Base-by-base conservation (phyloP, 768 basidiomycete genomes). In the Mycena chlorophos region DNA sequence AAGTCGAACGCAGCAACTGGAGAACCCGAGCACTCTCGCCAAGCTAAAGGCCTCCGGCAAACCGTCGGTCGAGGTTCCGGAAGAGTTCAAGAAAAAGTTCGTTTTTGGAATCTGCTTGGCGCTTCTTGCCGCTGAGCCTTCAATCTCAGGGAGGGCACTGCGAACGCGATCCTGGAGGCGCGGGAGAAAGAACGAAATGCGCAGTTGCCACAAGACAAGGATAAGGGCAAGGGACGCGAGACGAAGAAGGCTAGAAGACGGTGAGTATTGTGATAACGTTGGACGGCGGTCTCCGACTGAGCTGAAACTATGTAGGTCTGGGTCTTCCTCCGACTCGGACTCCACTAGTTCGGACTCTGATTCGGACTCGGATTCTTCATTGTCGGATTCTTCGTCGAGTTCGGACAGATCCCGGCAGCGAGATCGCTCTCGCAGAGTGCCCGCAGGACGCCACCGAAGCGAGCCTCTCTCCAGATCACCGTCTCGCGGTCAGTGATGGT, bases 51-150 rank as follows among this genome's bases (percentile, higher is more conserved):
- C 78, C 0, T 83, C 86, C 6, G 87, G 87, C 10, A 85, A 86
- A 62, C 91, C 92, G 3, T 84, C 84, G 17, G 86, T 91, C 0
- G 90, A 92, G 58, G 83, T 94, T 12, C 94, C 94, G 3, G 93
- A 94, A 58, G 94, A 97, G 69, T 95, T 97, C 72, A 92, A 85
- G 77, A 80, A 72, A 58, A 86, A 87, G 90, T 91, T 52, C 30
- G 85, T 77, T 47, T 23, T 29, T 45, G 6, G n/a, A n/a, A n/a
- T 13, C 46, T 58, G 23, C 53, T 17, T 37, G 51, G 51, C 52
- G 16, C 28, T 45, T 61, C 37, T 5, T 49, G 30, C 42, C 3
- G 17, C 16, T 45, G 28, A 30, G 51, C 38, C 64, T 54, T 45
- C 25, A 22, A 38, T 20, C 52, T 29, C 60, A 90, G 90, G 65